Evolutionary conservation across 129 eudicot species (phyloP).

Genomic region (Flaveria ramosissima): DNA sequence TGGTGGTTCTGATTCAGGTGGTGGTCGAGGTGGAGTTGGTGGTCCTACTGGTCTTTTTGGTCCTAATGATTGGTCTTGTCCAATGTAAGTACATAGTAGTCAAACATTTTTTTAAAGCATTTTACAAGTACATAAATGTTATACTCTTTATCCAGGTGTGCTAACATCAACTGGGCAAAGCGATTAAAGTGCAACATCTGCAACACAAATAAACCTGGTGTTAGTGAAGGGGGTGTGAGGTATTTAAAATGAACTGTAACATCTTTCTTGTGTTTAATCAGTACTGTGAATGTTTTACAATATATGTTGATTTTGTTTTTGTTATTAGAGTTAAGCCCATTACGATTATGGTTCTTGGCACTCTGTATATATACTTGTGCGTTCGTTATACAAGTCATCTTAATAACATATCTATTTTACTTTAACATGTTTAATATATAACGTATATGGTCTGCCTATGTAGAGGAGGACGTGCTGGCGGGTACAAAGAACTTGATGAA

Average conservation of each 20-base stretch:
- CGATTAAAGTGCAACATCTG: conserved; percentile 89
- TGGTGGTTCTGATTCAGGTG: conserved; percentile 64
- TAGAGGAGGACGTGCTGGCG: conserved; percentile 99
- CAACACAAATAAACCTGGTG: conserved; percentile 97
- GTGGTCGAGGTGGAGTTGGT: conserved; percentile 63
- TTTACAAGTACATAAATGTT: background rate
- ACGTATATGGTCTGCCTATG: background rate
- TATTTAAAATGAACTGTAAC: conserved; percentile 27
- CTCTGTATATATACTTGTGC: too few relatives aligned
- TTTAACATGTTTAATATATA: background rate
- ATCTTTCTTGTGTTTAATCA: background rate
- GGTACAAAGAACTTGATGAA: conserved; percentile 98
- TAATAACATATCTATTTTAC: background rate
- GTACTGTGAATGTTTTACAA: background rate
- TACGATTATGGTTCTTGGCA: too few relatives aligned
- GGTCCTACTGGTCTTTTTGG: conserved; percentile 90
- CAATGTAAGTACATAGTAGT: conserved; percentile 64
- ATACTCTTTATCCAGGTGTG: conserved; percentile 65
- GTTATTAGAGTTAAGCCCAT: too few relatives aligned
- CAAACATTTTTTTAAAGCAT: background rate
- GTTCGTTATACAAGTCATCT: too few relatives aligned
- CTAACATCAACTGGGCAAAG: conserved; percentile 97
- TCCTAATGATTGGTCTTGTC: conserved; percentile 98
- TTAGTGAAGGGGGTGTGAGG: conserved; percentile 93
- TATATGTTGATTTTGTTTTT: too few relatives aligned